phyloP scores from a whole-genome alignment of 371 early-diverging fungal species.

The Circinella umbellata region DNA sequence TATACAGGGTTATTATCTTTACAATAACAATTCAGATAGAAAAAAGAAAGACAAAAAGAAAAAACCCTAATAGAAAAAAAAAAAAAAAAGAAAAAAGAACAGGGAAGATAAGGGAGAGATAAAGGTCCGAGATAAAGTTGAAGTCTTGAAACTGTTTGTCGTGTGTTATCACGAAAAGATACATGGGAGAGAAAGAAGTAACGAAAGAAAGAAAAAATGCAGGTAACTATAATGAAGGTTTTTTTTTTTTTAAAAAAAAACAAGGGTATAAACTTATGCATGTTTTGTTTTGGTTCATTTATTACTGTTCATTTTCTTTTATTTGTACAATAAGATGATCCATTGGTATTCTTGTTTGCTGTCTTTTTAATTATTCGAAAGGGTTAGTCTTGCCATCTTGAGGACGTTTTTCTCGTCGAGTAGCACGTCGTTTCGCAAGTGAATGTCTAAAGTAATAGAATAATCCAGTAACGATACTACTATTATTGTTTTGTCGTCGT shows the following conservation, averaged over 20 bases:
- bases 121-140: too few relatives aligned
- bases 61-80: too few relatives aligned
- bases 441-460: constrained; percentile 10
- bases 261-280: background rate
- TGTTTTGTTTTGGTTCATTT: background rate
- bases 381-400: constrained; percentile 24
- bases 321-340: background rate
- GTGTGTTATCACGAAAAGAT: too few relatives aligned
- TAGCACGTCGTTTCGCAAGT: constrained; percentile 4
- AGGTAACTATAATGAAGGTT: background rate
- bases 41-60: too few relatives aligned
- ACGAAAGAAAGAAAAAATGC: background rate
- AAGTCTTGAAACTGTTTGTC: too few relatives aligned
- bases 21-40: too few relatives aligned
- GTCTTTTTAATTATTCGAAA: constrained; percentile 8
- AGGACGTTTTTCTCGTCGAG: constrained; percentile 15
- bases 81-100: too few relatives aligned
- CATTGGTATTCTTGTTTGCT: background rate
- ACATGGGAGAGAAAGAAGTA: background rate
- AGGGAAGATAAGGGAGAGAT: too few relatives aligned
- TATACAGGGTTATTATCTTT: too few relatives aligned
- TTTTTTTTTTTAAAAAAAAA: background rate
- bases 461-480: background rate
- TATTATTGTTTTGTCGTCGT: background rate
- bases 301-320: too few relatives aligned